Evolutionary conservation across 441 rosid species (phyloP).

Genomic region (Isatis lusitanica): DNA sequence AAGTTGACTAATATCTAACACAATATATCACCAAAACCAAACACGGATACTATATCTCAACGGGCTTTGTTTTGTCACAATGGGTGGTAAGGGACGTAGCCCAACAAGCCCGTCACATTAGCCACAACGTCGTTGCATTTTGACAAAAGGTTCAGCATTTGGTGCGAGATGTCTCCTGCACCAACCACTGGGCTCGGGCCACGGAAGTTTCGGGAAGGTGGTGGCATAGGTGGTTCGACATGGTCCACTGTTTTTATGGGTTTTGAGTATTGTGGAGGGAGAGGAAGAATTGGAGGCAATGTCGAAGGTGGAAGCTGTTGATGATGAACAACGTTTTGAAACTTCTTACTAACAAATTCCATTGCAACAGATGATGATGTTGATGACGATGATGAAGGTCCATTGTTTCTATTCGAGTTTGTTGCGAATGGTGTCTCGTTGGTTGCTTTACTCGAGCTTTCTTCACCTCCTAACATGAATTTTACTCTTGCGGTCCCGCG

Average conservation of each 20-base stretch:
- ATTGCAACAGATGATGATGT: conserved; percentile 55
- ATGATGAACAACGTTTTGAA: conserved; percentile 64
- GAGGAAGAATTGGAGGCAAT: conserved; percentile 50
- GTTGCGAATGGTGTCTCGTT: conserved; percentile 35
- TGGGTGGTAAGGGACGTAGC: conserved; percentile 93
- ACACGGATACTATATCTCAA: conserved; percentile 15
- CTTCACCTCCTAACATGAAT: conserved; percentile 89
- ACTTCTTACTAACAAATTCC: conserved; percentile 88
- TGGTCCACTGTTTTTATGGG: conserved; percentile 34
- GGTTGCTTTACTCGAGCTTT: conserved; percentile 35
- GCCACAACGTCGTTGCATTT: conserved; percentile 89
- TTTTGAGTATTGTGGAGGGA: conserved; percentile 53
- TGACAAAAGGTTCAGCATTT: conserved; percentile 87
- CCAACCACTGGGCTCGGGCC: conserved; percentile 30
- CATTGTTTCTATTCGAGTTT: conserved; percentile 50
- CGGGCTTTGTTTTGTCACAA: conserved; percentile 47
- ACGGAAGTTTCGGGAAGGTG: conserved; percentile 32
- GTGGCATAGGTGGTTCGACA: conserved; percentile 22
- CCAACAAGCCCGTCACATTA: conserved; percentile 63
- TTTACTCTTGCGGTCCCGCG: conserved; percentile 73
- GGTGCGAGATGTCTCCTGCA: conserved; percentile 60
- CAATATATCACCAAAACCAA: conserved; percentile 24
- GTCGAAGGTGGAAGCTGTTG: conserved; percentile 41
- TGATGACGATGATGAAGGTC: conserved; percentile 51
- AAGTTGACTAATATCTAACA: conserved; percentile 21